Percentiles rank a stretch among this genome's conserved stretches.
phyloP scores from a whole-genome alignment of 495 filamentous ascomycete genomes.

The Penicillium turbatum region DNA sequence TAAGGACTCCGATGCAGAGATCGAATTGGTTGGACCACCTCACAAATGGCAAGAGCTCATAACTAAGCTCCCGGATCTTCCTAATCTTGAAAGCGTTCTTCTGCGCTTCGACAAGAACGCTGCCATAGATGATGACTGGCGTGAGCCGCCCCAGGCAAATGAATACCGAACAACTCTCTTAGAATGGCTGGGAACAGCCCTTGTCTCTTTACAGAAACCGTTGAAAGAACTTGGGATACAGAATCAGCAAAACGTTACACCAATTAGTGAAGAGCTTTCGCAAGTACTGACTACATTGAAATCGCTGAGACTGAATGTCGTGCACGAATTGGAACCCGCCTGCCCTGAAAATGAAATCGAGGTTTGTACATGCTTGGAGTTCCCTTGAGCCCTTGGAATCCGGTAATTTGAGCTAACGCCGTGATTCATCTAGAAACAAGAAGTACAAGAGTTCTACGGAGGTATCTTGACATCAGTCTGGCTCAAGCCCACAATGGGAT shows the following conservation, averaged over 20 bases:
- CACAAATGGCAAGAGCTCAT: neutral
- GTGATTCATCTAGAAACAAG: neutral
- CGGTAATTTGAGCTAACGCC: neutral
- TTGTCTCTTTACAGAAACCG: constrained; percentile 7
- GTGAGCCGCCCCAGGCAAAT: neutral
- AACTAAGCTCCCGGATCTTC: constrained; percentile 1
- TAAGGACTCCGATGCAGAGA: neutral
- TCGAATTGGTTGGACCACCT: neutral
- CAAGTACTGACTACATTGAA: constrained; percentile 7
- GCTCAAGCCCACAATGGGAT: constrained; percentile 19
- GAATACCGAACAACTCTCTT: constrained; percentile 15
- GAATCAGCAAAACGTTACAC: constrained; percentile 16
- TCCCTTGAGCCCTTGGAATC: neutral
- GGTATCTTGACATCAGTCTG: constrained; percentile 14
- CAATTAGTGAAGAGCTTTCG: constrained; percentile 3
- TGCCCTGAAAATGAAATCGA: constrained; percentile 16
- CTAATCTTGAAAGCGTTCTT: constrained; percentile 15
- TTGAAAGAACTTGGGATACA: constrained; percentile 18
- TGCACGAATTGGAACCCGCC: constrained; percentile 8
- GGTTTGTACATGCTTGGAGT: constrained; percentile 2
- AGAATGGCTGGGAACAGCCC: constrained; percentile 1
- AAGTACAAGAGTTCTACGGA: constrained; percentile 12
- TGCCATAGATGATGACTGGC: neutral
- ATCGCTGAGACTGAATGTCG: constrained; percentile 20
- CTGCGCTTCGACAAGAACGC: constrained; percentile 20